Evolutionary conservation across 2,329 filamentous ascomycete species (phyloP).

Genomic region (Pyrenophora graminea): DNA sequence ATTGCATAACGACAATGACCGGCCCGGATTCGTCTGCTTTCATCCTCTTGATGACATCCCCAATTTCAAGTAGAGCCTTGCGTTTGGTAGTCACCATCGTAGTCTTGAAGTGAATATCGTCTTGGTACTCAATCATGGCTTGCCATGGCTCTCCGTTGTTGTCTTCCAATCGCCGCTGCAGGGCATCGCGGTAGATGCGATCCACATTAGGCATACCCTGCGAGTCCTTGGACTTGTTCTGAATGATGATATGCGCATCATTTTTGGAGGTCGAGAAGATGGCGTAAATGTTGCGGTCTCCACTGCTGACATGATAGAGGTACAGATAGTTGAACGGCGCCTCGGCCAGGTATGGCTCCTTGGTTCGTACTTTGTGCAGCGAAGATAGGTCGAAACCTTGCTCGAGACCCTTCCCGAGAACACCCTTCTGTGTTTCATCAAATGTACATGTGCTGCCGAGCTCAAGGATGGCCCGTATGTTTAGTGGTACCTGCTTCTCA

Average conservation of each 20-base stretch:
- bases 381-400: slow-evolving; percentile 87
- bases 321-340: slow-evolving; percentile 82
- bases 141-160: slow-evolving; percentile 73
- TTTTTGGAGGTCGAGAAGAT: slow-evolving; percentile 82
- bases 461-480: slow-evolving; percentile 83
- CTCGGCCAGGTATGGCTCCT: slow-evolving; percentile 75
- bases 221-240: slow-evolving; percentile 78
- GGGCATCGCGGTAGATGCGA: slow-evolving; percentile 81
- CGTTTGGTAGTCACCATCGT: slow-evolving; percentile 86
- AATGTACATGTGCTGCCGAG: slow-evolving; percentile 92
- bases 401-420: slow-evolving; percentile 89
- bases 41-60: slow-evolving; percentile 87
- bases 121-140: slow-evolving; percentile 83
- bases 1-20: slow-evolving; percentile 86
- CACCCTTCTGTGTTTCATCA: slow-evolving; percentile 85
- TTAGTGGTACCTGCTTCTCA: slow-evolving; percentile 87
- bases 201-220: slow-evolving; percentile 89
- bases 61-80: slow-evolving; percentile 85
- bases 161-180: slow-evolving; percentile 68
- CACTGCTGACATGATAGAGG: slow-evolving; percentile 87
- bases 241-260: slow-evolving; percentile 84
- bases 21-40: slow-evolving; percentile 81
- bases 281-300: slow-evolving; percentile 90
- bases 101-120: slow-evolving; percentile 81
- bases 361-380: slow-evolving; percentile 68